Percentiles rank a stretch among this genome's conserved stretches.
phyloP scores from a whole-genome alignment of 768 basidiomycete species.

The Hericium coralloides region DNA sequence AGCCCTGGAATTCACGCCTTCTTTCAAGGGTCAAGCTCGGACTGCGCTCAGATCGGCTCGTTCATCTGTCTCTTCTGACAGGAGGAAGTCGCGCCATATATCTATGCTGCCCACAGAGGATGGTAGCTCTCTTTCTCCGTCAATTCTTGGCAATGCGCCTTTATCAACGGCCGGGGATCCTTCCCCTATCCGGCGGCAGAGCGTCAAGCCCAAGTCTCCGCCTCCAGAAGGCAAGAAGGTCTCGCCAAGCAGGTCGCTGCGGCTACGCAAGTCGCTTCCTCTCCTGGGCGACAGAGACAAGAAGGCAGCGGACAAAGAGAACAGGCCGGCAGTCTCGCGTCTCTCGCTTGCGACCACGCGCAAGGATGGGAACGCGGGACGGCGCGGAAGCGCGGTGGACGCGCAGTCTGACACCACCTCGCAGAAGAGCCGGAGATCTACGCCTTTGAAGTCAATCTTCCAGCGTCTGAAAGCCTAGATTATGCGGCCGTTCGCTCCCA shows the following conservation, averaged over 20 bases:
- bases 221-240: conserved; percentile 2
- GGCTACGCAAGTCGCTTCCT: conserved; percentile 5
- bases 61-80: background rate
- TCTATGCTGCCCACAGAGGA: background rate
- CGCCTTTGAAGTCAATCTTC: conserved; percentile 12
- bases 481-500: background rate
- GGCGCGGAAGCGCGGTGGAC: conserved; percentile 4
- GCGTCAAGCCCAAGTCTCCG: background rate
- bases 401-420: background rate
- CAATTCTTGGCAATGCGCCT: too few species aligned
- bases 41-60: too few species aligned
- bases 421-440: conserved; percentile 9
- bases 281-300: background rate
- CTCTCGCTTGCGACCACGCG: background rate
- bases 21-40: too few species aligned
- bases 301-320: conserved; percentile 8
- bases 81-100: background rate
- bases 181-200: background rate
- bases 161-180: background rate
- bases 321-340: conserved; percentile 5
- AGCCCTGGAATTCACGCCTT: too few species aligned
- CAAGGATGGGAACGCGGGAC: conserved; percentile 10
- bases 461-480: background rate
- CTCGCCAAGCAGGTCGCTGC: background rate
- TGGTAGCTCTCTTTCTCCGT: too few species aligned